Evolutionary conservation across 768 basidiomycete species (phyloP).

Genomic region (Rhodotorula toruloides): DNA sequence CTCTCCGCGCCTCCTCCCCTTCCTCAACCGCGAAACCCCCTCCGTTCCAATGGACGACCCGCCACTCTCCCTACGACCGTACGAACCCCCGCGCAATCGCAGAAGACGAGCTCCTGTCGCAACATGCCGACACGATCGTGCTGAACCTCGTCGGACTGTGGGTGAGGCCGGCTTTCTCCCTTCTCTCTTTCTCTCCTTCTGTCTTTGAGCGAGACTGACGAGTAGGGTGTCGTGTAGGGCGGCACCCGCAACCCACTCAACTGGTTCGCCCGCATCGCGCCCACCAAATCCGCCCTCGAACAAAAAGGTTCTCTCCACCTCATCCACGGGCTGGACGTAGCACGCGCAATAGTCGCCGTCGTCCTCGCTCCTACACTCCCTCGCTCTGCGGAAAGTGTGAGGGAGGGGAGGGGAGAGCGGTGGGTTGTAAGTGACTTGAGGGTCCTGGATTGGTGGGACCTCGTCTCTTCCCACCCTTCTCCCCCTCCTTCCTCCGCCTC

Average conservation of each 20-base stretch:
- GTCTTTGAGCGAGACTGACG: neutral
- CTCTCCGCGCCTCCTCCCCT: neutral
- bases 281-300: constrained; percentile 56
- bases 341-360: constrained; percentile 60
- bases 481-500: neutral
- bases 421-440: constrained; percentile 38
- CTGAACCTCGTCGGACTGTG: constrained; percentile 62
- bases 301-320: constrained; percentile 60
- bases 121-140: constrained; percentile 54
- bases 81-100: constrained; percentile 53
- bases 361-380: constrained; percentile 48
- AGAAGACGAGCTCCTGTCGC: constrained; percentile 56
- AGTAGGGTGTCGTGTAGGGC: constrained; percentile 45
- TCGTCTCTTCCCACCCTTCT: constrained; percentile 54
- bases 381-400: neutral
- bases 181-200: too few relatives aligned
- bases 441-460: constrained; percentile 64
- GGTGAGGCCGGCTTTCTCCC: constrained; percentile 35
- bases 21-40: neutral
- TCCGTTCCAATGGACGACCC: constrained; percentile 53
- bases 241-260: constrained; percentile 53
- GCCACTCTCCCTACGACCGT: constrained; percentile 52
- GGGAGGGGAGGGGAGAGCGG: neutral
- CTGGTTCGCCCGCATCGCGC: constrained; percentile 57
- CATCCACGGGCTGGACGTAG: constrained; percentile 59